A percentile compares a stretch with the other conserved stretches of the same genome.
Conservation (phyloP, 495 filamentous ascomycete genomes). For the Cenococcum geophilum region DNA sequence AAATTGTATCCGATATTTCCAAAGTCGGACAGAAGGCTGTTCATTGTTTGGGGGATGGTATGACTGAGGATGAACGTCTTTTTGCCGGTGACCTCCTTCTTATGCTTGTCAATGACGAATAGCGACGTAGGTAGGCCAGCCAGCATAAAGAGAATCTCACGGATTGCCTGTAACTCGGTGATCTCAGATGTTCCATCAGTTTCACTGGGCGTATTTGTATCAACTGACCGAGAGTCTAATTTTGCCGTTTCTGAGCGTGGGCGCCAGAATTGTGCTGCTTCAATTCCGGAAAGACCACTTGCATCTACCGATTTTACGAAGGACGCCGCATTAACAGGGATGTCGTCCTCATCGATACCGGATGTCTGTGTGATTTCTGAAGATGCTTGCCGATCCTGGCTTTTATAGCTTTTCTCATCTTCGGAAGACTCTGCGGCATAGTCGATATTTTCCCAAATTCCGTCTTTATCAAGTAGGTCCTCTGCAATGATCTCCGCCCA, state of each 20-base stretch:
- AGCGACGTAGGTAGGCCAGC: constrained; percentile 69
- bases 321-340: constrained; percentile 35
- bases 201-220: background rate
- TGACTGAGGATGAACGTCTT: constrained; percentile 23
- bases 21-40: constrained; percentile 42
- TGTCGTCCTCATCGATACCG: constrained; percentile 39
- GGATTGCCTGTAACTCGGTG: constrained; percentile 66
- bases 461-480: constrained; percentile 64
- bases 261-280: constrained; percentile 58
- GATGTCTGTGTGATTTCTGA: constrained; percentile 18
- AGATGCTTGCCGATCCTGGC: constrained; percentile 27
- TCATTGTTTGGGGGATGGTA: constrained; percentile 30
- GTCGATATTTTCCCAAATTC: constrained; percentile 73
- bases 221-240: constrained; percentile 26
- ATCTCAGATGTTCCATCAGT: constrained; percentile 40
- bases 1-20: constrained; percentile 45
- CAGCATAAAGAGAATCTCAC: constrained; percentile 82
- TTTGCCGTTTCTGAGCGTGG: constrained; percentile 12
- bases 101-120: constrained; percentile 46
- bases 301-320: constrained; percentile 39
- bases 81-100: constrained; percentile 25
- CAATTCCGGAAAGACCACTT: constrained; percentile 45
- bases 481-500: constrained; percentile 72
- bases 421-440: constrained; percentile 50
- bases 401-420: constrained; percentile 37